Evolutionary conservation across 2,329 filamentous ascomycete species (phyloP).

Genomic region (Gaeumannomyces sp.): DNA sequence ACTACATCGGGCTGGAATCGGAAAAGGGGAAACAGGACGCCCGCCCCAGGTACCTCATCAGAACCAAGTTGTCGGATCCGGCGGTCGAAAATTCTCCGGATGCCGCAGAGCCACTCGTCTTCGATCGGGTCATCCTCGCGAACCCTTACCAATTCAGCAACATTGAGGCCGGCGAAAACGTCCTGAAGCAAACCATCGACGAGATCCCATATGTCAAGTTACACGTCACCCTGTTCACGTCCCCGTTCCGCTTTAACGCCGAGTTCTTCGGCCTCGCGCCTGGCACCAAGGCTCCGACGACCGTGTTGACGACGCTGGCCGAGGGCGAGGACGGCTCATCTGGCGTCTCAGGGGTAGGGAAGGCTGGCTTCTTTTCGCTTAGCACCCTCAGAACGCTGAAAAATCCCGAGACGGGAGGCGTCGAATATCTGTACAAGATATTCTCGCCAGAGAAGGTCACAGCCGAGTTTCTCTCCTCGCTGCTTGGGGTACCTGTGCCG

Average conservation of each 20-base stretch:
- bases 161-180: conserved; percentile 55
- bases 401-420: conserved; percentile 50
- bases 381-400: conserved; percentile 61
- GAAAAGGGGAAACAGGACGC: conserved; percentile 25
- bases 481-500: conserved; percentile 45
- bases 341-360: conserved; percentile 57
- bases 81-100: conserved; percentile 22
- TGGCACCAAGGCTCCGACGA: conserved; percentile 57
- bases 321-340: conserved; percentile 45
- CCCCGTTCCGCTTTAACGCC: conserved; percentile 65
- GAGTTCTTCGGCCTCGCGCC: conserved; percentile 63
- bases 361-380: conserved; percentile 77
- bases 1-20: conserved; percentile 43
- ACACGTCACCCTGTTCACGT: conserved; percentile 85
- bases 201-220: conserved; percentile 78
- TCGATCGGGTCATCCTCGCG: conserved; percentile 78
- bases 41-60: conserved; percentile 39
- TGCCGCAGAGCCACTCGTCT: conserved; percentile 41
- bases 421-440: conserved; percentile 59
- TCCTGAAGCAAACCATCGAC: conserved; percentile 67
- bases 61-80: conserved; percentile 25
- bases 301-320: conserved; percentile 76
- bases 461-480: conserved; percentile 42
- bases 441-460: conserved; percentile 53
- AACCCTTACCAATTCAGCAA: conserved; percentile 75